phyloP scores from a whole-genome alignment of 2,329 filamentous ascomycete species.

The Emericellopsis atlantica region DNA sequence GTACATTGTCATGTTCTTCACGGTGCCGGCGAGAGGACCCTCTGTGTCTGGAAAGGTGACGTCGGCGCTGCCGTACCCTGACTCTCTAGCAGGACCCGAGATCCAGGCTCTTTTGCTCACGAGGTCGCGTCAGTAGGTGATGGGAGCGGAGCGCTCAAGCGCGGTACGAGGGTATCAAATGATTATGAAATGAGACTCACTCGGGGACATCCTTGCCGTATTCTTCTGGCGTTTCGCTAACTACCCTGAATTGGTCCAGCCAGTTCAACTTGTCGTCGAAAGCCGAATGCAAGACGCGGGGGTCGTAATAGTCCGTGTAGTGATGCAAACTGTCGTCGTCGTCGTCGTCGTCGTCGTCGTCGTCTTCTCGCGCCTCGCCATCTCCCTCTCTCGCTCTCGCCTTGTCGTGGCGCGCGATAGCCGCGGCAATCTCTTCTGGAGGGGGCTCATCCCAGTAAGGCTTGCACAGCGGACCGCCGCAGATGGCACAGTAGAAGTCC shows the following conservation, averaged over 20 bases:
- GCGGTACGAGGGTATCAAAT: too few species aligned
- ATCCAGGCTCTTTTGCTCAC: not conserved
- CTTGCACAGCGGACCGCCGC: slow-evolving; percentile 1
- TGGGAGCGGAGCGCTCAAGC: too few species aligned
- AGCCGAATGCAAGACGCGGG: not conserved
- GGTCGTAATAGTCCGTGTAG: not conserved
- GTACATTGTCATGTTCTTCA: not conserved
- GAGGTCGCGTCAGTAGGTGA: too few species aligned
- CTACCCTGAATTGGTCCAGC: not conserved
- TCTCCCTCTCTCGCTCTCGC: too few species aligned
- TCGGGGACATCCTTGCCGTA: not conserved
- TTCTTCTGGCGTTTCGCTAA: not conserved
- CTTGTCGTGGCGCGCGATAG: too few species aligned
- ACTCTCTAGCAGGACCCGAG: not conserved
- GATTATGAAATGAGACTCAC: not conserved
- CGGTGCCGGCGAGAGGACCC: not conserved
- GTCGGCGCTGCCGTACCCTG: not conserved
- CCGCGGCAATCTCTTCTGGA: too few species aligned
- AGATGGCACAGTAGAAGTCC: slow-evolving; percentile 5
- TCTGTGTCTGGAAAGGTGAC: not conserved
- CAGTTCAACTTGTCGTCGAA: not conserved
- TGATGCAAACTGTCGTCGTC: too few species aligned
- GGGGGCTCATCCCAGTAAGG: not conserved
- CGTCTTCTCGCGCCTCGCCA: too few species aligned
- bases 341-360: too few species aligned